Percentiles rank a stretch among this genome's conserved stretches.
Evolutionary conservation across 257 asterid genomes (phyloP).

Genomic region (Rehmannia glutinosa): DNA sequence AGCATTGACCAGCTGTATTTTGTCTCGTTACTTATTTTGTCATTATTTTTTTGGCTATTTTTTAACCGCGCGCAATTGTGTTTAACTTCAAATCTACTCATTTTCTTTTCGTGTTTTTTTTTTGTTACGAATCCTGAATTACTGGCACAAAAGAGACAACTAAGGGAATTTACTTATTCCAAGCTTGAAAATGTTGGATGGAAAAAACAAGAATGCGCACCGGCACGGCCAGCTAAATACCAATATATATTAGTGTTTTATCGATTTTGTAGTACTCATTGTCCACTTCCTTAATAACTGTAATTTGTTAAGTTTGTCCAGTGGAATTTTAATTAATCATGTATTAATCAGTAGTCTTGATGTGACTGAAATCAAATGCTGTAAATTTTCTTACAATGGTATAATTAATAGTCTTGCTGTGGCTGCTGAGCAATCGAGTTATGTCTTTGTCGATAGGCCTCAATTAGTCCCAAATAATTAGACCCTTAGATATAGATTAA

Average conservation of each 20-base stretch:
- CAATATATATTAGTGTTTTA: not conserved
- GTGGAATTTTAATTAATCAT: too few relatives aligned
- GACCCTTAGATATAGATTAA: too few relatives aligned
- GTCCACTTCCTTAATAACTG: not conserved
- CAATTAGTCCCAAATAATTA: not conserved
- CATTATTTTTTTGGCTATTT: not conserved
- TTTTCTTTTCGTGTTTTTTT: not conserved
- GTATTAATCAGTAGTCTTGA: too few relatives aligned
- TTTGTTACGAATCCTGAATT: not conserved
- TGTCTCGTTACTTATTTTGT: not conserved
- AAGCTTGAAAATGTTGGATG: not conserved
- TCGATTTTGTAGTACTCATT: not conserved
- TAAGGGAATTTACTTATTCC: not conserved
- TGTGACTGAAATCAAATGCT: too few relatives aligned
- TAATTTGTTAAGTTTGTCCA: too few relatives aligned
- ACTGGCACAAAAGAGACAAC: not conserved
- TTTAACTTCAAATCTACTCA: not conserved
- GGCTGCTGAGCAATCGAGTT: not conserved
- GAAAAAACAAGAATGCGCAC: not conserved
- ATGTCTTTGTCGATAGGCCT: not conserved
- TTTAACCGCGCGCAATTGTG: not conserved
- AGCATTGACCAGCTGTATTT: not conserved
- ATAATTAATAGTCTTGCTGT: not conserved
- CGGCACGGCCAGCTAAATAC: too few relatives aligned
- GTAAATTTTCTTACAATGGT: too few relatives aligned